Evolutionary conservation across 768 basidiomycete species (phyloP).

Genomic region (Terana coerulea): DNA sequence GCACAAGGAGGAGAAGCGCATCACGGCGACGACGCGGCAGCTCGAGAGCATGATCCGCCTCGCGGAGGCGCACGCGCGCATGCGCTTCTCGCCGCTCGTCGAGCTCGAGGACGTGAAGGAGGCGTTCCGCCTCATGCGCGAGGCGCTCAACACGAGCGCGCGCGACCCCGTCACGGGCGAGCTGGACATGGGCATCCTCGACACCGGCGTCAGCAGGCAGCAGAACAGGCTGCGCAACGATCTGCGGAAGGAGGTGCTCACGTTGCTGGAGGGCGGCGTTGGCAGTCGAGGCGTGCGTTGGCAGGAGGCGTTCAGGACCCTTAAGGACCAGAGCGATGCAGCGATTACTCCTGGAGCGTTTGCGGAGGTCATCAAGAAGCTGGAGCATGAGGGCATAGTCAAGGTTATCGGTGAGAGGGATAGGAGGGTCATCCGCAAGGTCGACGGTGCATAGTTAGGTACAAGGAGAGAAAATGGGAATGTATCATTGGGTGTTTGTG

Average conservation of each 20-base stretch:
- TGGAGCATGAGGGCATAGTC: constrained; percentile 84
- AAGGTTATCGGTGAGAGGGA: constrained; percentile 89
- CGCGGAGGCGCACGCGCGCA: constrained; percentile 93
- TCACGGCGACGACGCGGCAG: constrained; percentile 97
- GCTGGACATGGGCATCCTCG: constrained; percentile 95
- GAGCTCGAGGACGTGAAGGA: constrained; percentile 86
- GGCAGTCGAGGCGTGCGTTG: constrained; percentile 69
- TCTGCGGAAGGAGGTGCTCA: constrained; percentile 78
- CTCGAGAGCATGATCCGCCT: constrained; percentile 96
- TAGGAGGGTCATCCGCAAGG: constrained; percentile 70
- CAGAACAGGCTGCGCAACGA: constrained; percentile 87
- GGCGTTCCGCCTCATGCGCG: constrained; percentile 91
- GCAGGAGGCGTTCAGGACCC: constrained; percentile 72
- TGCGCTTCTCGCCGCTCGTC: constrained; percentile 89
- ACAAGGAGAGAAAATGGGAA: constrained; percentile 12
- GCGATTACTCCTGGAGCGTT: constrained; percentile 81
- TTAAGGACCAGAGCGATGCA: constrained; percentile 83
- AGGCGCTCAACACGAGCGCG: constrained; percentile 90
- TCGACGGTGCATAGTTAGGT: constrained; percentile 36
- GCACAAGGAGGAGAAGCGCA: constrained; percentile 71
- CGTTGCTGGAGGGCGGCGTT: constrained; percentile 48
- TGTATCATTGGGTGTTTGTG: background rate
- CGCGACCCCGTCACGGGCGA: constrained; percentile 97
- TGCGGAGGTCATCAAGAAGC: constrained; percentile 64
- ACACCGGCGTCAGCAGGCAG: constrained; percentile 87